These are phyloP conservation scores for Penicillium salamii DNA, from an alignment of 495 filamentous ascomycete species.

Conservation along the genomic window DNA sequence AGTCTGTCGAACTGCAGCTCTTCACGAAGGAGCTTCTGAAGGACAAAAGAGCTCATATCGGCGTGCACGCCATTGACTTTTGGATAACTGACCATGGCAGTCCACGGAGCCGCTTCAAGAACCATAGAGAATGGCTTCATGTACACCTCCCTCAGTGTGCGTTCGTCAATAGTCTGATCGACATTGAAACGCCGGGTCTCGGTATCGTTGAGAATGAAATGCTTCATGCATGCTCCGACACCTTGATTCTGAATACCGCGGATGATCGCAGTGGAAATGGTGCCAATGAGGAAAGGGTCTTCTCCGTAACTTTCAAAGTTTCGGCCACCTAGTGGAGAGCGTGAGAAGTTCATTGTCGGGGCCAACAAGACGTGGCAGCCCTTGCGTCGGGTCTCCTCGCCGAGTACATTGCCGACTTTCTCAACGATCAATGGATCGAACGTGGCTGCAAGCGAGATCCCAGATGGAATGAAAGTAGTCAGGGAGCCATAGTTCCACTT, in stretches of 20 bases:
- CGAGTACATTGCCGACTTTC: conserved; percentile 54
- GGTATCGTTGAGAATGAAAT: conserved; percentile 70
- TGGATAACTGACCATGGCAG: conserved; percentile 75
- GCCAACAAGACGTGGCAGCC: conserved; percentile 65
- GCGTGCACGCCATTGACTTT: conserved; percentile 70
- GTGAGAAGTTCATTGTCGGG: conserved; percentile 71
- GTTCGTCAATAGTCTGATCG: conserved; percentile 56
- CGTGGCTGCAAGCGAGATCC: conserved; percentile 61
- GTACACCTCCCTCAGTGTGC: conserved; percentile 70
- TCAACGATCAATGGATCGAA: conserved; percentile 57
- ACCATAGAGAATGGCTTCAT: conserved; percentile 70
- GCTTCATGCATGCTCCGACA: conserved; percentile 66
- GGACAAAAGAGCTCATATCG: conserved; percentile 55
- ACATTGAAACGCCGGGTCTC: conserved; percentile 62
- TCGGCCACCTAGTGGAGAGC: conserved; percentile 66
- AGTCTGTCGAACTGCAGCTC: conserved; percentile 71
- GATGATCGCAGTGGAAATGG: conserved; percentile 57
- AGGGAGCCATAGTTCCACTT: conserved; percentile 60
- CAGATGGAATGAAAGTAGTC: conserved; percentile 61
- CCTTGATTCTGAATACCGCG: conserved; percentile 61
- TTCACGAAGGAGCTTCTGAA: conserved; percentile 60
- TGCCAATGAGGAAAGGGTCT: conserved; percentile 66
- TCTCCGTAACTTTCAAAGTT: conserved; percentile 74
- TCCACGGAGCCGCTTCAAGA: conserved; percentile 54
- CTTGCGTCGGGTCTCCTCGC: conserved; percentile 59